These are phyloP conservation scores for Kodamaea kaohsiungensis DNA, from an alignment of 805 yeast species.

Conservation along the genomic window DNA sequence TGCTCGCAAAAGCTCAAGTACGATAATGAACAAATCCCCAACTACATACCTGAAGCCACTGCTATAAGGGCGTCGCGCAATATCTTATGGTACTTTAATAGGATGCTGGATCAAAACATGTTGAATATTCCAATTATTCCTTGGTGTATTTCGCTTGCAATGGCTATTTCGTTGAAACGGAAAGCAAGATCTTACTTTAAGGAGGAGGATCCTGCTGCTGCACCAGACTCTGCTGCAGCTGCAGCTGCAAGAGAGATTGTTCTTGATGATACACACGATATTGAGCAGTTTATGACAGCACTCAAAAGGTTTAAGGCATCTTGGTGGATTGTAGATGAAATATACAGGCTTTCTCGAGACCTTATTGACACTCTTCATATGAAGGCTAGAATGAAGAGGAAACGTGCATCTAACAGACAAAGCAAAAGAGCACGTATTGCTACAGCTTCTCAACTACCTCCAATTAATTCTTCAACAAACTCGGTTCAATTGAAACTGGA, in stretches of 20 bases:
- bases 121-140: slow-evolving; percentile 28
- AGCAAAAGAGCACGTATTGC: neutral
- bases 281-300: slow-evolving; percentile 21
- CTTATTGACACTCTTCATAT: slow-evolving; percentile 19
- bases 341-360: slow-evolving; percentile 22
- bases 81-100: slow-evolving; percentile 25
- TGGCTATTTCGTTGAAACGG: slow-evolving; percentile 25
- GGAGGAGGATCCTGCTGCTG: slow-evolving; percentile 1
- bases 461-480: neutral
- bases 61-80: slow-evolving; percentile 26
- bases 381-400: neutral
- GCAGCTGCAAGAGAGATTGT: neutral
- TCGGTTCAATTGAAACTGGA: neutral
- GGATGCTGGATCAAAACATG: slow-evolving; percentile 19
- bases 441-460: neutral
- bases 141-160: slow-evolving; percentile 27
- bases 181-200: slow-evolving; percentile 14
- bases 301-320: slow-evolving; percentile 21
- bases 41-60: slow-evolving; percentile 23
- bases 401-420: neutral
- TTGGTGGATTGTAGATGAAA: slow-evolving; percentile 34
- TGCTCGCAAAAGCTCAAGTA: slow-evolving; percentile 28
- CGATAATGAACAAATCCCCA: slow-evolving; percentile 22
- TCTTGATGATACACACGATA: slow-evolving; percentile 5
- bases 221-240: neutral